Percentiles rank a stretch among this genome's conserved stretches.
Conservation (phyloP, 176 grass and related monocot genomes). For the Cenchrus purpureus region DNA sequence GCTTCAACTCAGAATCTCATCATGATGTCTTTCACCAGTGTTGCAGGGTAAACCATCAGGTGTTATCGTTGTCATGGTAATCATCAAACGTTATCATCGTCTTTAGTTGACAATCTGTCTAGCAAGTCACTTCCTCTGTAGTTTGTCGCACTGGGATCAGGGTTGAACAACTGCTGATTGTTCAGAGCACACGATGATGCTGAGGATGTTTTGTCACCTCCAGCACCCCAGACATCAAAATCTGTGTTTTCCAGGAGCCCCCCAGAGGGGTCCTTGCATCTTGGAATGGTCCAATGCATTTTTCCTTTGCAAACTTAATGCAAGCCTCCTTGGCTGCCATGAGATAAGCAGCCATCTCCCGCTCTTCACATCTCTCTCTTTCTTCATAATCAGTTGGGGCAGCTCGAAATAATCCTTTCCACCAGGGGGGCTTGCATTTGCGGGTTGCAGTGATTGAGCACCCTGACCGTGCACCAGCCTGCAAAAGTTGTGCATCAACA, state of each 20-base stretch:
- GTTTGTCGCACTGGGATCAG: slow-evolving; percentile 15
- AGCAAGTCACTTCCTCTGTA: slow-evolving; percentile 63
- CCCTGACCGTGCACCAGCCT: slow-evolving; percentile 73
- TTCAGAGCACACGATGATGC: background rate
- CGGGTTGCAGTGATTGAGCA: slow-evolving; percentile 79
- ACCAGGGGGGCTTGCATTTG: slow-evolving; percentile 86
- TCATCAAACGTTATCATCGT: slow-evolving; percentile 13
- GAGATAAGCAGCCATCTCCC: slow-evolving; percentile 65
- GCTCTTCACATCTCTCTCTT: slow-evolving; percentile 72
- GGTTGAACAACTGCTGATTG: background rate
- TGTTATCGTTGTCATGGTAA: background rate
- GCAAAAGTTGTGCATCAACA: slow-evolving; percentile 7
- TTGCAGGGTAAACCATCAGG: background rate
- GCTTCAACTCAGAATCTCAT: background rate
- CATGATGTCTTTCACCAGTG: background rate
- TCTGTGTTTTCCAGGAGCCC: slow-evolving; percentile 51
- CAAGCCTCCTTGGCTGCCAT: slow-evolving; percentile 63
- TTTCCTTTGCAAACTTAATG: slow-evolving; percentile 66
- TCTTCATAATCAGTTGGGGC: slow-evolving; percentile 46
- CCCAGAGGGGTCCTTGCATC: slow-evolving; percentile 62
- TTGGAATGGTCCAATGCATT: slow-evolving; percentile 62
- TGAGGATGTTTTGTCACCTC: background rate
- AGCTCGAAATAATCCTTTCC: slow-evolving; percentile 70
- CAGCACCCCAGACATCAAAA: slow-evolving; percentile 41
- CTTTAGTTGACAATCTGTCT: slow-evolving; percentile 36